A percentile compares a stretch with the other conserved stretches of the same genome.
These are phyloP conservation scores for Neonectria sp. DNA, from an alignment of 2,329 filamentous ascomycete species.

Conservation along the genomic window DNA sequence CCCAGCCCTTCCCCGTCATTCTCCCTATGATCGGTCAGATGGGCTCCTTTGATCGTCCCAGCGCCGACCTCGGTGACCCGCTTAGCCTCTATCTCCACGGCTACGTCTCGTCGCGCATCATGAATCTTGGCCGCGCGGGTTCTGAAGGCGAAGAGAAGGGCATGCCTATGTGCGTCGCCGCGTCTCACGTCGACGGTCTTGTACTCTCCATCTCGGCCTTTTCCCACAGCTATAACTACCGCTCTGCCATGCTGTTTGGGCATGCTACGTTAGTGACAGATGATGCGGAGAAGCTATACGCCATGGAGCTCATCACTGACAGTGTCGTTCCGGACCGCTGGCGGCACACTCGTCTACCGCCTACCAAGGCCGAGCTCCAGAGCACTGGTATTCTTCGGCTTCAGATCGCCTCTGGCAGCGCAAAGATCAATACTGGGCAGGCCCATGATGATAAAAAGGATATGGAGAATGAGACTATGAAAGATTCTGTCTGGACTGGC, in stretches of 20 bases:
- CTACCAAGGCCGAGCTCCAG: constrained; percentile 80
- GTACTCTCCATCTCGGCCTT: constrained; percentile 86
- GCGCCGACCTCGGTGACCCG: constrained; percentile 72
- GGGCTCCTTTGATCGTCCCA: constrained; percentile 77
- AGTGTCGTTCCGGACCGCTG: constrained; percentile 79
- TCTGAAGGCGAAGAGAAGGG: constrained; percentile 56
- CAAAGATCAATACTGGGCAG: constrained; percentile 78
- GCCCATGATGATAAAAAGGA: constrained; percentile 71
- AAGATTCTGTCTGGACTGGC: constrained; percentile 67
- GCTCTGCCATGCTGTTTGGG: constrained; percentile 84
- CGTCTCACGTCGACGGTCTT: constrained; percentile 83
- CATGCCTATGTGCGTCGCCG: constrained; percentile 80
- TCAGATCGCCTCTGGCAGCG: constrained; percentile 78
- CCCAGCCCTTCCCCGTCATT: constrained; percentile 80
- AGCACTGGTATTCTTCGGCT: constrained; percentile 82
- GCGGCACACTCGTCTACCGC: constrained; percentile 77
- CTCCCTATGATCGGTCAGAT: constrained; percentile 91
- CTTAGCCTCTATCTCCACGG: constrained; percentile 87
- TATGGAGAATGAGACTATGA: constrained; percentile 58
- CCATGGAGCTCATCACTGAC: constrained; percentile 85
- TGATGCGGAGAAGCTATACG: constrained; percentile 80
- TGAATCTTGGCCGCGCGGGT: constrained; percentile 69
- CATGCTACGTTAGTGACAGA: constrained; percentile 78
- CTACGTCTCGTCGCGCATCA: constrained; percentile 84
- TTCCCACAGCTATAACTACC: constrained; percentile 90